Evolutionary conservation across 225 moss, liverwort and hornwort genomes (phyloP), one percentile per base, ranked within the genome.

Genomic region (Pseudisothecium myosuroides): DNA sequence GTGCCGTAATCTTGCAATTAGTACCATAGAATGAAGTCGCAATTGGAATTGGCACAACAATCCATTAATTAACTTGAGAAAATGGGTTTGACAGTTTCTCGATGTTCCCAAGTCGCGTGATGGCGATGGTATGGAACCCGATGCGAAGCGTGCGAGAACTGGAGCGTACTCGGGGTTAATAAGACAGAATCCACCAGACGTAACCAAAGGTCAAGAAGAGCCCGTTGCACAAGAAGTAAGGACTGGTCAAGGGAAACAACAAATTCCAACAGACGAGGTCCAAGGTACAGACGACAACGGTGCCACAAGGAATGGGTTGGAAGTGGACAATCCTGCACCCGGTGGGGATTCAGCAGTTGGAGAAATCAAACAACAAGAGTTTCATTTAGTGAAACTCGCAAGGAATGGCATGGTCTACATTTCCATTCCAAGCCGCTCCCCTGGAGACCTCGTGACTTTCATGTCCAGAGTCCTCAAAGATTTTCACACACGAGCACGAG

Each of bases 371-470:
- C 86, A 80, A 17, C 88, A 56, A 39, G 88, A 86, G 36, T 95
- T 98, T 65, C 90, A 90, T 91, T 94, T 96, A 60, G 93, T 99
- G 72, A 99, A 99, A 93, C 77, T 99, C 74, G 96, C 95, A 67
- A 95, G 95, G 71, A 97, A 95, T 91, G 98, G 98, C 52, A 92
- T 96, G 87, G 91, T 97, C 74, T 97, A 95, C 82, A 95, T 97
- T 86, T 96, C 94, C 73, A 91, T 93, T 82, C 90, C 94, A 45
- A 85, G 91, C 55, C 90, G 92, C 88, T 90, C 90, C 88, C 88
- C 96, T 43, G 72, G 74, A 84, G 91, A 89, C 74, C 93, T 97
- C 62, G 83, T 96, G 67, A 80, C 84, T 81, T 93, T 95, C 86
- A 93, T 94, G 62, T 63, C 94, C 32, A 94, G 82, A 88, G 86